A percentile compares a stretch with the other conserved stretches of the same genome.
Conservation (phyloP, 2,329 filamentous ascomycete species). For the Stemphylium lycopersici region DNA sequence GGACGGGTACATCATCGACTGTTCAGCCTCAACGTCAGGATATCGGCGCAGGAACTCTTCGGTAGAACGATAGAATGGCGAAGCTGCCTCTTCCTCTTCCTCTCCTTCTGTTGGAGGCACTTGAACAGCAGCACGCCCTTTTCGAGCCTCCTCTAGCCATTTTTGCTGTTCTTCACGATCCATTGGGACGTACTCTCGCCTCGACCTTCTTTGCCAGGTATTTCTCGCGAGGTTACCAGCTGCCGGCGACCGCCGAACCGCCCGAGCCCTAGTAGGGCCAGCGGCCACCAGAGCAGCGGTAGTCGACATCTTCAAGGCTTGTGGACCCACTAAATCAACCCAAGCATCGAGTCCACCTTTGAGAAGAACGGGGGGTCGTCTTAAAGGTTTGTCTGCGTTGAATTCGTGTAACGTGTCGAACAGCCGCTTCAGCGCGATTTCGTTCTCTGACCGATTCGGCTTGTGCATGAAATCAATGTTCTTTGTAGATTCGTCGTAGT, state of each 20-base stretch:
- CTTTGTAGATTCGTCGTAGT: conserved; percentile 77
- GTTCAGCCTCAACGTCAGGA: conserved; percentile 68
- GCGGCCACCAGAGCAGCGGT: conserved; percentile 59
- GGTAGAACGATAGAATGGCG: conserved; percentile 66
- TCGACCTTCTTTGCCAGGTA: conserved; percentile 61
- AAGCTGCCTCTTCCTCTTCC: conserved; percentile 39
- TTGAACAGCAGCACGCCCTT: conserved; percentile 62
- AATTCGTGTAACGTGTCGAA: conserved; percentile 83
- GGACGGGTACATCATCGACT: conserved; percentile 61
- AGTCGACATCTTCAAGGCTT: conserved; percentile 65
- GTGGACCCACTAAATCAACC: conserved; percentile 78
- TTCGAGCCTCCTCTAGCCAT: conserved; percentile 78
- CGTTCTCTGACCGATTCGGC: conserved; percentile 50
- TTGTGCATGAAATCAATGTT: conserved; percentile 63
- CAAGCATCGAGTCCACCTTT: conserved; percentile 85
- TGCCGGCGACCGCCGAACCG: conserved; percentile 59
- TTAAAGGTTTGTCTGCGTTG: conserved; percentile 78
- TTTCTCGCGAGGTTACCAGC: conserved; percentile 59
- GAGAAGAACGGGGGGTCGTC: conserved; percentile 75
- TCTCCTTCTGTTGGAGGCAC: conserved; percentile 37
- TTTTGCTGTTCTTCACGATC: conserved; percentile 79
- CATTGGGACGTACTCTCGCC: conserved; percentile 71
- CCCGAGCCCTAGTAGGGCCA: conserved; percentile 54
- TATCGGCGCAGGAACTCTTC: conserved; percentile 86
- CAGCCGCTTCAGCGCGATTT: conserved; percentile 69